Evolutionary conservation across 2,329 filamentous ascomycete genomes (phyloP).

Genomic region (Iodosphaeria phyllophila): DNA sequence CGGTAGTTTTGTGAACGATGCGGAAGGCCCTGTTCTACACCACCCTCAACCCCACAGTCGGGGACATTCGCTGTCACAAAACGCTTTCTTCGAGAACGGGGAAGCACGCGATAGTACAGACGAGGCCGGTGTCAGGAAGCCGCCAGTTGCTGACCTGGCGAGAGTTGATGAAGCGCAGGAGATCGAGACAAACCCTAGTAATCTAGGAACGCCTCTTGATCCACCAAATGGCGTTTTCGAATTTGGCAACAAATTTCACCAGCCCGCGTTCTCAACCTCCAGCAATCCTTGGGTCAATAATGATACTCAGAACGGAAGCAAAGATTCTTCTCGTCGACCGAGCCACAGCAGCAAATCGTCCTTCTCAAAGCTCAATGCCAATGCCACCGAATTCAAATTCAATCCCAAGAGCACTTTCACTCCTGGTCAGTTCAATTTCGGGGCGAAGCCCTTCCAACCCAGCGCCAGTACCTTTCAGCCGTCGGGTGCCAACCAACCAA

Average conservation of each 20-base stretch:
- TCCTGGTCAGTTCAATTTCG: conserved; percentile 30
- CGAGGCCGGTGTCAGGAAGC: conserved; percentile 17
- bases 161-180: conserved; percentile 38
- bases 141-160: conserved; percentile 18
- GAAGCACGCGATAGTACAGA: conserved; percentile 20
- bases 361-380: conserved; percentile 68
- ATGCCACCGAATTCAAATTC: conserved; percentile 79
- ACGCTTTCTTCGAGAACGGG: conserved; percentile 39
- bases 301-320: conserved; percentile 19
- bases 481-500: conserved; percentile 21
- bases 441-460: conserved; percentile 13
- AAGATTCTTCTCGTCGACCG: conserved; percentile 19
- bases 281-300: conserved; percentile 47
- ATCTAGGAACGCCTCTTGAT: conserved; percentile 45
- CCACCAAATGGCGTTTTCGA: too few species aligned
- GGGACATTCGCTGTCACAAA: conserved; percentile 52
- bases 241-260: conserved; percentile 27
- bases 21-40: conserved; percentile 40
- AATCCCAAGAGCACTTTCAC: conserved; percentile 34
- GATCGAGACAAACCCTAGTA: conserved; percentile 56
- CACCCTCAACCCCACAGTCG: conserved; percentile 59
- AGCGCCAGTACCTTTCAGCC: conserved; percentile 24
- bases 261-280: conserved; percentile 32
- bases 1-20: conserved; percentile 31
- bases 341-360: conserved; percentile 53